Conservation (phyloP, 176 grass and related monocot genomes). For the Hyparrhenia diplandra region DNA sequence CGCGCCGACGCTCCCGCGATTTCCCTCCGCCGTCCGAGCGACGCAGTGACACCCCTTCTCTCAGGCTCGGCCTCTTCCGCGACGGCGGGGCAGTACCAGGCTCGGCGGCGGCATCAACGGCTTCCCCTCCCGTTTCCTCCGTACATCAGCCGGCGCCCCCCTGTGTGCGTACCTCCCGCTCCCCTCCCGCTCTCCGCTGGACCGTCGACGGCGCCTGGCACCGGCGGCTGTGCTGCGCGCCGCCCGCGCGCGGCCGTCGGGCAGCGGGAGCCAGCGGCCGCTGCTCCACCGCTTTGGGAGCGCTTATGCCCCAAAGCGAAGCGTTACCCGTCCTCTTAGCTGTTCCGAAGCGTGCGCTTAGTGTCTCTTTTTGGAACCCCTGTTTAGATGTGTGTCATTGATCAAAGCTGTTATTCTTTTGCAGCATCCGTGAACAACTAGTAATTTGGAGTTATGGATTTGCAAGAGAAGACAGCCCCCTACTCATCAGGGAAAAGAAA, state of each 20-base stretch:
- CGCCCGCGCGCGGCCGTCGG: too few species aligned
- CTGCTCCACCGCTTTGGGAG: background rate
- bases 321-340: background rate
- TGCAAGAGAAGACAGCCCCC: conserved; percentile 24
- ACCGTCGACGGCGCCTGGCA: background rate
- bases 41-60: too few species aligned
- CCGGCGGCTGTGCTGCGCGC: background rate
- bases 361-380: background rate
- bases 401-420: conserved; percentile 13
- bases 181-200: background rate
- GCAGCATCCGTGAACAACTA: conserved; percentile 28
- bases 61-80: background rate
- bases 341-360: background rate
- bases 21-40: too few species aligned
- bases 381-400: conserved; percentile 12
- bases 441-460: conserved; percentile 22
- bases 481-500: conserved; percentile 37
- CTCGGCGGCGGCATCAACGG: background rate
- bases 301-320: background rate
- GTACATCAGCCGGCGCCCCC: background rate
- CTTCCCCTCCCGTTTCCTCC: background rate
- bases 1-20: too few species aligned
- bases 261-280: too few species aligned
- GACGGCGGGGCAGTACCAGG: background rate
- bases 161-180: background rate